Base-by-base conservation (phyloP, 192 early-diverging fungal genomes). In the Linnemannia exigua region DNA sequence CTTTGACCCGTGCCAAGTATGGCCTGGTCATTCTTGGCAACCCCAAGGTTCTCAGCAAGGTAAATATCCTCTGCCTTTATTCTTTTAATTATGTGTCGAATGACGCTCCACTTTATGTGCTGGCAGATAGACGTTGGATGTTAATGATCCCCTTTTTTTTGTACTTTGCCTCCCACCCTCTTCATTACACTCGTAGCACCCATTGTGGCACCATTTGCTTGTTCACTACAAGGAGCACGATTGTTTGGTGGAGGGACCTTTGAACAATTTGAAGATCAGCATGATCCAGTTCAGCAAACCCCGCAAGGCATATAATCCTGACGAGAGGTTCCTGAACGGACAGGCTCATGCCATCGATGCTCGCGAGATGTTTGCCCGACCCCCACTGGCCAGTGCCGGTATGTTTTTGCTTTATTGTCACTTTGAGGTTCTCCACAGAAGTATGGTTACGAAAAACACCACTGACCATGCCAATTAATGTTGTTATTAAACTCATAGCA, bases 201-300 rank as follows among this genome's bases (percentile, higher is more conserved):
- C 96, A 46, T 88, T 99, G 22, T 99, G 99, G 99, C 97, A 99
- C 83, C 97, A 99, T 89, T 90, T 99, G 51, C 88, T 99, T 36
- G 96, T 95, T 67, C 94, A 95, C 69, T 99, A 95, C 92, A 99
- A 98, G 88, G 95, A 95, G 79, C 90, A 94, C 58, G 91, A 94
- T 25, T 95, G 96, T 70, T 88, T 99, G 51, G 97, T 99, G 5
- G 99, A 99, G 83, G 99, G 99, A 17, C 94, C 95, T 54, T 87
- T 99, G 66, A 94, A 91, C 85, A 97, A 97, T 74, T 89, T 99
- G 31, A 97, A 97, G 74, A 90, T 92, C 54, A 96, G 95, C 74
- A 95, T 95, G 87, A 97, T 97, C n/a, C 96, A 96, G 74, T 97
- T 99, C 70, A 94, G 92, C 88, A 89, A 92, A 47, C 95, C 95